Percentiles rank a stretch among this genome's conserved stretches.
Conservation (phyloP, 805 yeast genomes). For the Teunomyces stri region DNA sequence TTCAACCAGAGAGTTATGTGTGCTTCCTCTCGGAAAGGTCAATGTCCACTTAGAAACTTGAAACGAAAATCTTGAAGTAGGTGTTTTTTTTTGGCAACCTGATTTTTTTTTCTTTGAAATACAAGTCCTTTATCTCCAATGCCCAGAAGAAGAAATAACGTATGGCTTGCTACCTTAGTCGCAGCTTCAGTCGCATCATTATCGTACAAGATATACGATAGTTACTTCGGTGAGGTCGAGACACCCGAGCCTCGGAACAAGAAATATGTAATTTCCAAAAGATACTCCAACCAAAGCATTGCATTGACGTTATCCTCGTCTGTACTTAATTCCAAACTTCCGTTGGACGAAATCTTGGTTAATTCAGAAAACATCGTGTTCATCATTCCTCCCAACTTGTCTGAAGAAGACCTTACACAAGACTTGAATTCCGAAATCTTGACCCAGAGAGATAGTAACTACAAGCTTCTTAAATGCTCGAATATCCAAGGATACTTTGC, state of each 20-base stretch:
- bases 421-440: constrained; percentile 10
- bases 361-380: constrained; percentile 40
- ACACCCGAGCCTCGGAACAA: constrained; percentile 4
- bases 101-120: neutral
- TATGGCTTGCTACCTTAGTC: constrained; percentile 14
- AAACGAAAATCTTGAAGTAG: neutral
- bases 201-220: constrained; percentile 32
- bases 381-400: constrained; percentile 43
- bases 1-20: neutral
- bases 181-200: constrained; percentile 35
- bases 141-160: constrained; percentile 1
- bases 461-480: constrained; percentile 37
- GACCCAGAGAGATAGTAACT: constrained; percentile 19
- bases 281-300: constrained; percentile 31
- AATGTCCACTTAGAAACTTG: neutral
- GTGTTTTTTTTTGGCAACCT: neutral
- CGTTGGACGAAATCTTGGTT: constrained; percentile 36
- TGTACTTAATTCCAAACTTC: constrained; percentile 35
- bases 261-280: constrained; percentile 8
- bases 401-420: constrained; percentile 33
- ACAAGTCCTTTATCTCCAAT: neutral
- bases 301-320: constrained; percentile 43
- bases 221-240: constrained; percentile 5
- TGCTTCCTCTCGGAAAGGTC: neutral
- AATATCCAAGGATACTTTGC: constrained; percentile 41